Evolutionary conservation across 1,139 yeast species (phyloP).

Genomic region (Taphrina sp.): DNA sequence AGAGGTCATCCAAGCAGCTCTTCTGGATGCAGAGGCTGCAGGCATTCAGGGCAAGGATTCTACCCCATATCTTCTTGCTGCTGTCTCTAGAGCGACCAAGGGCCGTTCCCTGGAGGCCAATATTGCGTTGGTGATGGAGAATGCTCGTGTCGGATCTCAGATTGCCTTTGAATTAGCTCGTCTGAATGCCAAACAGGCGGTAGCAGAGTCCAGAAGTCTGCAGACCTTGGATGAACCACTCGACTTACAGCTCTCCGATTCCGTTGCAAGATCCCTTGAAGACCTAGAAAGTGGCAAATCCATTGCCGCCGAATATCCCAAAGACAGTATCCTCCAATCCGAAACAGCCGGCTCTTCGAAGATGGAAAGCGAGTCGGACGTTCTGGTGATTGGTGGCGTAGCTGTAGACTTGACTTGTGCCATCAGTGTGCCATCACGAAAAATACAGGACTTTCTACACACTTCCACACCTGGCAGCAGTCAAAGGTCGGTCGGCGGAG

Average conservation of each 20-base stretch:
- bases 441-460: constrained; percentile 40
- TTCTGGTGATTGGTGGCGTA: constrained; percentile 65
- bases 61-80: constrained; percentile 72
- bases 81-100: constrained; percentile 62
- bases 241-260: background rate
- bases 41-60: constrained; percentile 68
- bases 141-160: constrained; percentile 65
- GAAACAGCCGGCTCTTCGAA: background rate
- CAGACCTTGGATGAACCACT: background rate
- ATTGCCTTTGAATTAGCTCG: constrained; percentile 59
- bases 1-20: constrained; percentile 59
- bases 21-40: constrained; percentile 53
- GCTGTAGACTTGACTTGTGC: constrained; percentile 70
- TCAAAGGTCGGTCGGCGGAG: constrained; percentile 70
- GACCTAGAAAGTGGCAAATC: constrained; percentile 8
- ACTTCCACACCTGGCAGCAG: constrained; percentile 76
- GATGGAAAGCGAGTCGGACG: background rate
- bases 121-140: constrained; percentile 71
- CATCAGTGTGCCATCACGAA: constrained; percentile 38
- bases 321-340: background rate
- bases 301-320: background rate
- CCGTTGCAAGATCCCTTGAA: constrained; percentile 2
- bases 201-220: too few species aligned
- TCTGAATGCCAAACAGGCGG: constrained; percentile 44
- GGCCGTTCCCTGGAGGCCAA: constrained; percentile 73